Percentiles rank a stretch among this genome's conserved stretches.
These are phyloP conservation scores for Drechmeria coniospora DNA, from an alignment of 2,329 filamentous ascomycete species.

Conservation along the genomic window DNA sequence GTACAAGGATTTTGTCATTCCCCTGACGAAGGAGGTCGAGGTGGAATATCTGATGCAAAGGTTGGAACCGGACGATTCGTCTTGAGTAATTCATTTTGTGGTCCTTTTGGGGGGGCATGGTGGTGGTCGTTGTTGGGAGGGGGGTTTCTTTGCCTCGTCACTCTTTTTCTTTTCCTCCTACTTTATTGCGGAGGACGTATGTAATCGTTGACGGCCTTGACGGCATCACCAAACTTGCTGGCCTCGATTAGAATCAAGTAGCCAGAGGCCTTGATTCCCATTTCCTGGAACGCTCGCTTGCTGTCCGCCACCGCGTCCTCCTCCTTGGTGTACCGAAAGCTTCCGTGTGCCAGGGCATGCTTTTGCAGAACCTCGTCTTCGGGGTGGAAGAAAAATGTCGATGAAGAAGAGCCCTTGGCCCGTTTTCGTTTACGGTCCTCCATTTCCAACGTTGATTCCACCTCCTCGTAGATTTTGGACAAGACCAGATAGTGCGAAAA, in stretches of 20 bases:
- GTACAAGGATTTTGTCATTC: slow-evolving; percentile 89
- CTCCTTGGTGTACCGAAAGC: slow-evolving; percentile 66
- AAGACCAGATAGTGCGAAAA: slow-evolving; percentile 89
- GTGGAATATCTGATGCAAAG: slow-evolving; percentile 97
- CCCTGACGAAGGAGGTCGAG: slow-evolving; percentile 94
- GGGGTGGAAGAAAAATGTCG: slow-evolving; percentile 82
- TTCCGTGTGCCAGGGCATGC: slow-evolving; percentile 53
- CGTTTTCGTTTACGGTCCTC: slow-evolving; percentile 49
- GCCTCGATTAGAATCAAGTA: slow-evolving; percentile 79
- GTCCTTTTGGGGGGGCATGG: too few relatives aligned
- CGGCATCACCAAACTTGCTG: slow-evolving; percentile 56
- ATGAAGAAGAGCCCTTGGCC: slow-evolving; percentile 39
- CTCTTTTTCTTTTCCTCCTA: too few relatives aligned
- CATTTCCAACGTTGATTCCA: slow-evolving; percentile 63
- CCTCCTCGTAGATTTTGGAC: slow-evolving; percentile 84
- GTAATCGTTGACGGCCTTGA: slow-evolving; percentile 63
- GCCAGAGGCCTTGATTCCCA: slow-evolving; percentile 73
- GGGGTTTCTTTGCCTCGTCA: too few relatives aligned
- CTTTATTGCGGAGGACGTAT: slow-evolving; percentile 37
- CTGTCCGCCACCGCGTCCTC: slow-evolving; percentile 75
- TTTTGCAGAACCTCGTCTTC: slow-evolving; percentile 83
- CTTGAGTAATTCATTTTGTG: too few relatives aligned
- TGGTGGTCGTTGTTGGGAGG: too few relatives aligned
- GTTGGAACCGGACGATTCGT: too few relatives aligned
- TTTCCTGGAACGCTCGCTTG: slow-evolving; percentile 86